Conservation (phyloP, 352 stramenopile species). For the Phytophthora hibernalis region DNA sequence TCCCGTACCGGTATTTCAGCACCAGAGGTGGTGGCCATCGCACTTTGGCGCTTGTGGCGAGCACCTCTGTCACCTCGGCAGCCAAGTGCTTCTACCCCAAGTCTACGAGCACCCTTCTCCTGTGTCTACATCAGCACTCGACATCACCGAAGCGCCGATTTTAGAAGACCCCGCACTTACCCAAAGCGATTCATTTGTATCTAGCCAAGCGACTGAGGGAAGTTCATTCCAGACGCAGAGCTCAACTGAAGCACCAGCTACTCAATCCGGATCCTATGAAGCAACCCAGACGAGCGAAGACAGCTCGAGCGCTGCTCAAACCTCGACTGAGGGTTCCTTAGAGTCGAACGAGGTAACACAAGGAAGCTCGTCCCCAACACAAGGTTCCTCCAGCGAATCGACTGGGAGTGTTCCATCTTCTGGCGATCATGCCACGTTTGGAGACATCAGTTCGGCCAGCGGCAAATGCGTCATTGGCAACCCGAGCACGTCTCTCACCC, state of each 20-base stretch:
- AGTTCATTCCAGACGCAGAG: not conserved
- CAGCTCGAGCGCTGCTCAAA: conserved; percentile 5
- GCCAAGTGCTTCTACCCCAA: conserved; percentile 19
- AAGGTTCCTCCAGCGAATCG: not conserved
- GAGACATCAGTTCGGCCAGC: conserved; percentile 7
- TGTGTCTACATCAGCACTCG: not conserved
- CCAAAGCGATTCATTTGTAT: not conserved
- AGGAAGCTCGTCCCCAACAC: conserved; percentile 8
- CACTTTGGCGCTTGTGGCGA: conserved; percentile 37
- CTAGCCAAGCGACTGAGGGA: not conserved
- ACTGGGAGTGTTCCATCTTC: not conserved
- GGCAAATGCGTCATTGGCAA: conserved; percentile 20
- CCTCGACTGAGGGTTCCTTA: conserved; percentile 13
- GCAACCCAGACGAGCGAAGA: conserved; percentile 28
- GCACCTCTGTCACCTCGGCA: conserved; percentile 5
- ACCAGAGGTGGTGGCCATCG: conserved; percentile 21
- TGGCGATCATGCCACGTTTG: conserved; percentile 6
- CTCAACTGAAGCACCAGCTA: not conserved
- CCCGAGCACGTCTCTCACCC: conserved; percentile 23
- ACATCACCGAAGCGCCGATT: not conserved
- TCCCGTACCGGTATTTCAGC: not conserved
- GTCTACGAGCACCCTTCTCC: conserved; percentile 4
- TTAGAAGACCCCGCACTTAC: not conserved
- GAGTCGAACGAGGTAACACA: conserved; percentile 4
- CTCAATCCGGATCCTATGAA: conserved; percentile 7